phyloP scores from a whole-genome alignment of 2,329 filamentous ascomycete genomes.

The Capronia americana region DNA sequence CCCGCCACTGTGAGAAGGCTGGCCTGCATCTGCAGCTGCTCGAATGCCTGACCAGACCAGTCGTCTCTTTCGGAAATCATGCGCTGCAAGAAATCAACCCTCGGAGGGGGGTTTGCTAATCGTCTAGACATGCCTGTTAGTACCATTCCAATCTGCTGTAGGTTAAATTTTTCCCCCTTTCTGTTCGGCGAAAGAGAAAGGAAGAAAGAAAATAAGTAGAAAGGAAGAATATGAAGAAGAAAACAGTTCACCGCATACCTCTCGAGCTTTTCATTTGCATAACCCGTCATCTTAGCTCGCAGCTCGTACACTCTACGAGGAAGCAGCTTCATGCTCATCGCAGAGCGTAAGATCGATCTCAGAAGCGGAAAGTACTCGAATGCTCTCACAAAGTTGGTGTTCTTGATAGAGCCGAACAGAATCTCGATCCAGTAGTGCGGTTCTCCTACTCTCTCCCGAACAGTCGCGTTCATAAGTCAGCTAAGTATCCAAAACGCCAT shows the following conservation, averaged over 20 bases:
- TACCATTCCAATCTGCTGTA: no score
- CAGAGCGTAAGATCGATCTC: background rate
- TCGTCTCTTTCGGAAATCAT: constrained; percentile 16
- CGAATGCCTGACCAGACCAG: constrained; percentile 30
- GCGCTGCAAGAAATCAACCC: background rate
- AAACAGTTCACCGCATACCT: background rate
- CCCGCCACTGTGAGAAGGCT: constrained; percentile 49
- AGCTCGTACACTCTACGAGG: constrained; percentile 13
- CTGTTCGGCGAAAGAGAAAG: no score
- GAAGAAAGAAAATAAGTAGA: background rate
- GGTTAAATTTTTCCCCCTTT: no score
- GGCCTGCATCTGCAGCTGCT: constrained; percentile 47
- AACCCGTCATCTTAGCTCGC: constrained; percentile 9
- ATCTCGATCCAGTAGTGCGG: constrained; percentile 44
- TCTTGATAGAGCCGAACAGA: constrained; percentile 38
- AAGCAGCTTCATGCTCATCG: constrained; percentile 7
- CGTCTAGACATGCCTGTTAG: constrained; percentile 43
- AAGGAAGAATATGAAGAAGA: no score
- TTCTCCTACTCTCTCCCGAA: constrained; percentile 22
- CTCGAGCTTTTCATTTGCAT: constrained; percentile 16
- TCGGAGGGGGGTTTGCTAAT: background rate
- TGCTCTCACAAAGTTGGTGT: background rate
- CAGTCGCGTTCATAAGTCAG: background rate
- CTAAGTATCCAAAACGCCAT: background rate
- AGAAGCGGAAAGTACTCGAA: background rate